Conservation (phyloP, 2,329 filamentous ascomycete genomes). For the Fusarium protoensiforme region DNA sequence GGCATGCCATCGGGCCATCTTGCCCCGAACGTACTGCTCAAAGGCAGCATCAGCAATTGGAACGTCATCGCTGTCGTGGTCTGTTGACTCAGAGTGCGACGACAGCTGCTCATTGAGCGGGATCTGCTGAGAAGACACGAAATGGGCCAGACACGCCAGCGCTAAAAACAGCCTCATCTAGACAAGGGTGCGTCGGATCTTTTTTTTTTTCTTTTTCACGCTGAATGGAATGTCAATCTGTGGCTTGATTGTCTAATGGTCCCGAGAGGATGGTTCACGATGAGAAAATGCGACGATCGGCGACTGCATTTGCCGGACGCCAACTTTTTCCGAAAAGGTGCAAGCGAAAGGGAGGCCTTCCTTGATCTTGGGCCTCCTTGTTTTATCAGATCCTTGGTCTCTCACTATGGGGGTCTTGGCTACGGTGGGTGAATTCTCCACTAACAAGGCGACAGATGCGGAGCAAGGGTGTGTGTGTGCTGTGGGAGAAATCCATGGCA, state of each 20-base stretch:
- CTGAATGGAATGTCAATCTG: not conserved
- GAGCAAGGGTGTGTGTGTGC: not conserved
- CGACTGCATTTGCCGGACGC: not conserved
- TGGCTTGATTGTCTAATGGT: not conserved
- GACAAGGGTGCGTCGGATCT: conserved; percentile 2
- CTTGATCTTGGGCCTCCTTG: not conserved
- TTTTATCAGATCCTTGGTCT: conserved; percentile 7
- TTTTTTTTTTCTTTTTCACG: not conserved
- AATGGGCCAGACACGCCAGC: not conserved
- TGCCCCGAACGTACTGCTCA: conserved; percentile 39
- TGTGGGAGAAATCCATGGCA: not conserved
- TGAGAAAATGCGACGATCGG: not conserved
- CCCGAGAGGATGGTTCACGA: not conserved
- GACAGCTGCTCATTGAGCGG: not conserved
- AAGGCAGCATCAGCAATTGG: conserved; percentile 18
- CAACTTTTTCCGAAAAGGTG: not conserved
- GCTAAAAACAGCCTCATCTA: not conserved
- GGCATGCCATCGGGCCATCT: conserved; percentile 48
- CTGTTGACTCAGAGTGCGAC: not conserved
- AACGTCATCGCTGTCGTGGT: conserved; percentile 11
- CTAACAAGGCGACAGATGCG: not conserved
- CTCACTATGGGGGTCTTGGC: not conserved
- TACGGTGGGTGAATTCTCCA: not conserved
- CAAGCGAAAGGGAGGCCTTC: not conserved
- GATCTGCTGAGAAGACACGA: not conserved